Evolutionary conservation across 2,329 filamentous ascomycete genomes (phyloP).

Genomic region (Dactylonectria macrodidyma): DNA sequence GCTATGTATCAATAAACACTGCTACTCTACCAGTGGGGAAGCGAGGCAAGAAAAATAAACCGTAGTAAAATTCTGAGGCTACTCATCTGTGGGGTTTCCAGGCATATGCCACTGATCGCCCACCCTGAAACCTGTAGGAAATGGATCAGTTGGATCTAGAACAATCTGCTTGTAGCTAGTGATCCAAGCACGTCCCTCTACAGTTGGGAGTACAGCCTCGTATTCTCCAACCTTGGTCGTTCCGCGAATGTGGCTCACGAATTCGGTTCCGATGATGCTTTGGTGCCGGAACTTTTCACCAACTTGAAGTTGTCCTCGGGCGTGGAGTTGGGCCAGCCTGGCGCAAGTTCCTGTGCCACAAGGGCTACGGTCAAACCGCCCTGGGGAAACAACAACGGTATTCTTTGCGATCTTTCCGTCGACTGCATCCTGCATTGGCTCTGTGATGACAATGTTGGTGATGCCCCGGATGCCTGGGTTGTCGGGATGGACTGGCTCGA

Average conservation of each 20-base stretch:
- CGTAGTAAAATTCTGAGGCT: no score
- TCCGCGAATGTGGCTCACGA: constrained; percentile 55
- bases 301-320: constrained; percentile 54
- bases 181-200: constrained; percentile 63
- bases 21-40: no score
- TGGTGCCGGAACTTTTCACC: constrained; percentile 56
- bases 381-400: constrained; percentile 61
- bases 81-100: no score
- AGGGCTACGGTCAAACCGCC: constrained; percentile 62
- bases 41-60: no score
- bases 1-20: no score
- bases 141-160: constrained; percentile 61
- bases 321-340: constrained; percentile 60
- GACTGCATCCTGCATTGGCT: constrained; percentile 48
- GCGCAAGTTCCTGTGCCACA: constrained; percentile 63
- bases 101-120: constrained; percentile 17
- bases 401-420: constrained; percentile 54
- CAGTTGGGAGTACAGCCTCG: constrained; percentile 56
- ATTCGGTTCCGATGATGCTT: constrained; percentile 61
- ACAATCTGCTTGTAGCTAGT: constrained; percentile 60
- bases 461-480: constrained; percentile 59
- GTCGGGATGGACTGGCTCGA: constrained; percentile 59
- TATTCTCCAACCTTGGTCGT: constrained; percentile 56
- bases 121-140: constrained; percentile 47
- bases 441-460: constrained; percentile 55